Percentiles rank a stretch among this genome's conserved stretches.
phyloP scores from a whole-genome alignment of 257 asterid genomes.

The Asclepias syriaca region DNA sequence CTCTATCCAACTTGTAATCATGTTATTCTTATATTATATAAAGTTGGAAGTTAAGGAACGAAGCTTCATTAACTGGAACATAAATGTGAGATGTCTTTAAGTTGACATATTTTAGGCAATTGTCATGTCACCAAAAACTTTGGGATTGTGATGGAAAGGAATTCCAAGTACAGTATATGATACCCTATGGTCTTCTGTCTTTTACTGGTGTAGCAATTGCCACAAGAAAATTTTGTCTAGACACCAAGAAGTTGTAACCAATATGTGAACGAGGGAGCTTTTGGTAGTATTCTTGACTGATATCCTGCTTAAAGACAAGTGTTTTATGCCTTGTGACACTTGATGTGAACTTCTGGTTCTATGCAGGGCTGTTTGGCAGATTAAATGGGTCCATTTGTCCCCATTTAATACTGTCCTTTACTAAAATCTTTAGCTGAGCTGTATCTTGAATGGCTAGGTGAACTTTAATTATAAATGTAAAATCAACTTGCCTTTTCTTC shows the following conservation, averaged over 20 bases:
- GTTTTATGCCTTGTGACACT: not conserved
- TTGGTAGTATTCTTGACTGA: not conserved
- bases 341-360: not conserved
- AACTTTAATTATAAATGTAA: not conserved
- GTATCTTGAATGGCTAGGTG: not conserved
- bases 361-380: constrained; percentile 1
- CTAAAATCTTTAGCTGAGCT: not conserved
- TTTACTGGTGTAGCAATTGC: not conserved
- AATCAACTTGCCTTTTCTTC: not conserved
- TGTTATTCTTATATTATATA: not conserved
- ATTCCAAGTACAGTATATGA: not conserved
- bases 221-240: not conserved
- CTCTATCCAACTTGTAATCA: not conserved
- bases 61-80: not conserved
- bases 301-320: not conserved
- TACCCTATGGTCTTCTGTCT: not conserved
- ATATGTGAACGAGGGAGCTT: not conserved
- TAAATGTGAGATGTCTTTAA: not conserved
- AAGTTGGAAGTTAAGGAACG: not conserved
- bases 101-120: not conserved
- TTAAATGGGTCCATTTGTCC: not conserved
- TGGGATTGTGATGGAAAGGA: not conserved
- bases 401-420: not conserved
- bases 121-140: not conserved
- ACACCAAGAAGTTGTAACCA: not conserved